Conservation (phyloP, 129 eudicot species). For the Lonicera japonica region DNA sequence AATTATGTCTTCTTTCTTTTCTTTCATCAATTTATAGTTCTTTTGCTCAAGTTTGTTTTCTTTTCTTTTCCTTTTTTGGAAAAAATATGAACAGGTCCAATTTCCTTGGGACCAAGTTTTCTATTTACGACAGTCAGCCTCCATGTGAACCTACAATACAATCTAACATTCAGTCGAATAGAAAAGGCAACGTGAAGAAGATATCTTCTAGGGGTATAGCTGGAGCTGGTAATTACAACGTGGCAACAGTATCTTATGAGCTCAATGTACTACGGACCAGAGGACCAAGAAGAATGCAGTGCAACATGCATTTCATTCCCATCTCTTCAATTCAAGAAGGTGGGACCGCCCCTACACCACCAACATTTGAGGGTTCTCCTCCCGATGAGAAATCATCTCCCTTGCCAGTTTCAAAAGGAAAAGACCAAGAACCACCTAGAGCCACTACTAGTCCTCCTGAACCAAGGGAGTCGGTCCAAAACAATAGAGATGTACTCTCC, state of each 20-base stretch:
- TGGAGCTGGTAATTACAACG: slow-evolving; percentile 36
- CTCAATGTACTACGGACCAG: slow-evolving; percentile 59
- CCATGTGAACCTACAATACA: slow-evolving; percentile 24
- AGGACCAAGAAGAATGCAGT: slow-evolving; percentile 71
- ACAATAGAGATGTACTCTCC: slow-evolving; percentile 20
- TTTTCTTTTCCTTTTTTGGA: no score
- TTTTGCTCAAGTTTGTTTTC: neutral
- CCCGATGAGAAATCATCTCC: slow-evolving; percentile 7
- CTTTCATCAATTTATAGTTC: neutral
- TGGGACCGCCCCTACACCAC: slow-evolving; percentile 48
- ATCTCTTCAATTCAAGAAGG: slow-evolving; percentile 39
- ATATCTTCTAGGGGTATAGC: slow-evolving; percentile 23
- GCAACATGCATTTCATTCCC: slow-evolving; percentile 52
- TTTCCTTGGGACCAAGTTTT: slow-evolving; percentile 76
- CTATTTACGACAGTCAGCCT: slow-evolving; percentile 48
- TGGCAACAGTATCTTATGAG: slow-evolving; percentile 63
- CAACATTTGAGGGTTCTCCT: slow-evolving; percentile 19
- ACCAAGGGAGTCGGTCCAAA: slow-evolving; percentile 6
- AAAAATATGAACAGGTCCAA: slow-evolving; percentile 49
- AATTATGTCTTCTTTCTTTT: neutral
- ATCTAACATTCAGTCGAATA: slow-evolving; percentile 19
- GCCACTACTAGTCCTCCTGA: slow-evolving; percentile 5
- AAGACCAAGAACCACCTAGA: neutral
- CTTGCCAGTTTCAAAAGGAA: neutral
- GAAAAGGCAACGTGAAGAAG: slow-evolving; percentile 33